phyloP scores from a whole-genome alignment of 192 early-diverging fungal genomes.

The Chytriomyces confervae region DNA sequence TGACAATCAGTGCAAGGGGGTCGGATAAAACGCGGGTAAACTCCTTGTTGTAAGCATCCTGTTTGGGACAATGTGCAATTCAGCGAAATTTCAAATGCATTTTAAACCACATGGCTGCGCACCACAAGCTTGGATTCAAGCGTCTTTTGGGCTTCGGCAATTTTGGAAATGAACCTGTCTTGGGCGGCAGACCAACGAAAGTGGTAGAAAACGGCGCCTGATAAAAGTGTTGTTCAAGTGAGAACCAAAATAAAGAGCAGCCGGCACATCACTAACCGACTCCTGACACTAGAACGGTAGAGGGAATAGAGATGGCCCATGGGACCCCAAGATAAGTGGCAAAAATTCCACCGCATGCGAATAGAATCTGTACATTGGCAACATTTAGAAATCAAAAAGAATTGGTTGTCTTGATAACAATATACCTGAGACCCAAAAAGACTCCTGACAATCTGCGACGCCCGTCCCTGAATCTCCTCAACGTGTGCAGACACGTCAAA shows the following conservation, averaged over 20 bases:
- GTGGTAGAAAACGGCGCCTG: constrained; percentile 43
- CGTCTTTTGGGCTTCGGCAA: constrained; percentile 42
- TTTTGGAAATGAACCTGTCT: constrained; percentile 39
- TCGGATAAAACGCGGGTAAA: constrained; percentile 44
- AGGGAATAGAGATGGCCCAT: constrained; percentile 39
- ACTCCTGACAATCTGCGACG: constrained; percentile 39
- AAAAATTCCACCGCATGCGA: constrained; percentile 36
- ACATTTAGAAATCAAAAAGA: background rate
- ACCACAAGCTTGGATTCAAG: constrained; percentile 46
- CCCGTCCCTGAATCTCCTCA: constrained; percentile 40
- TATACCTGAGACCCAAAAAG: constrained; percentile 43
- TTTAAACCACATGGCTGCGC: background rate
- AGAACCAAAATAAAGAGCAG: background rate
- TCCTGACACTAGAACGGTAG: constrained; percentile 27
- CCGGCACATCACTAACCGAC: constrained; percentile 9
- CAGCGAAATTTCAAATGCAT: background rate
- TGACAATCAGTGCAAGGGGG: constrained; percentile 39
- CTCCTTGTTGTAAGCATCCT: constrained; percentile 46
- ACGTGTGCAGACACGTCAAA: constrained; percentile 41
- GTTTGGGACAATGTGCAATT: background rate
- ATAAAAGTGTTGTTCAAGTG: background rate
- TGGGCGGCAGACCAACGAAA: constrained; percentile 39
- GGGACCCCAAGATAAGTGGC: constrained; percentile 46
- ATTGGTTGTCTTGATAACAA: background rate
- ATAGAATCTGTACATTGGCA: constrained; percentile 8